Evolutionary conservation across 2,329 filamentous ascomycete genomes (phyloP), one percentile per base, ranked within the genome.

Genomic region (Verticillium albo-atrum): DNA sequence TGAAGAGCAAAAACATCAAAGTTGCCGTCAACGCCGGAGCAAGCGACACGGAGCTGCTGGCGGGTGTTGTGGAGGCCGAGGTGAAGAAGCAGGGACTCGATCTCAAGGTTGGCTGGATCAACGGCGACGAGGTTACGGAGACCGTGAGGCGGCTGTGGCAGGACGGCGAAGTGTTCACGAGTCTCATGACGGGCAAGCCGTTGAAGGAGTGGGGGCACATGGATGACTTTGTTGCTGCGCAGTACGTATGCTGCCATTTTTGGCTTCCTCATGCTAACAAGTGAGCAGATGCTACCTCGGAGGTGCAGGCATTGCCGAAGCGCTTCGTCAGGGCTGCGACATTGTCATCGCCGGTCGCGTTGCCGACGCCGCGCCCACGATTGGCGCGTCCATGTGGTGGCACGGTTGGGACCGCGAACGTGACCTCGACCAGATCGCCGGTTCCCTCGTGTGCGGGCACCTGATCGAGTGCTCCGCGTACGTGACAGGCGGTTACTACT

Each of bases 331-430:
- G n/a, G 62, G 78, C 0, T 79, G 78, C 2, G 73, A 79, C 25
- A 80, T 82, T 27, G 71, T 82, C 56, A 75, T 82, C 3, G 81
- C 79, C 54, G 79, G 79, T 0, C 73, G 80, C 6, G 77, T 78
- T 0, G 74, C 78, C 0, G 79, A 81, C 63, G 80, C 80, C 0
- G 77, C 76, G 3, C 81, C 80, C 0, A 81, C 83, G 0, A 83
- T 86, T 57, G 83, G 79, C 0, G 81, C 82, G 0, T 82, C 83
- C 0, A 79, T 78, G 67, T 86, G 76, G 71, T 86, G 82, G 77
- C 76, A 85, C 59, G 71, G 74, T 2, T 86, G 82, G 83, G 61
- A 63, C 1, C 75, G 79, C 27, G 74, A 76, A 26, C 74, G 71
- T 0, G 74, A 79, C 32, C 83, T 77, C n/a, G 78, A 85, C 61